Conservation (phyloP, 495 filamentous ascomycete species). For the Penicillium subrubescens region DNA sequence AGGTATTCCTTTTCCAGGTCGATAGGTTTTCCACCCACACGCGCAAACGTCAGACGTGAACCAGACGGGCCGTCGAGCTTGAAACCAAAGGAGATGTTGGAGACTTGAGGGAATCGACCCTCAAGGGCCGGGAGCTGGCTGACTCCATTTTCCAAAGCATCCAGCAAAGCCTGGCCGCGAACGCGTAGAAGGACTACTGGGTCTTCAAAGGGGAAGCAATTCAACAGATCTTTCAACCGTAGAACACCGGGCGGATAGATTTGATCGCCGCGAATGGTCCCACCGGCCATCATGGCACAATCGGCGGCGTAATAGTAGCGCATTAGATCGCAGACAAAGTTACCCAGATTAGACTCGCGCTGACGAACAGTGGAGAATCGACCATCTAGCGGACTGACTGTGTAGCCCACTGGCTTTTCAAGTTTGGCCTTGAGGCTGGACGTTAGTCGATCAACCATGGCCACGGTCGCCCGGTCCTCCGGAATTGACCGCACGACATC, state of each 20-base stretch:
- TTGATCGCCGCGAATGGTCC: constrained; percentile 89
- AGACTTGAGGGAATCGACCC: constrained; percentile 74
- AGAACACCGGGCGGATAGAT: constrained; percentile 81
- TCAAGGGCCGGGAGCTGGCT: constrained; percentile 80
- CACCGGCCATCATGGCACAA: constrained; percentile 80
- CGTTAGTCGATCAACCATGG: constrained; percentile 68
- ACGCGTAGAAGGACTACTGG: constrained; percentile 78
- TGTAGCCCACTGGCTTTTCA: constrained; percentile 82
- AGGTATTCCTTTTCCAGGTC: constrained; percentile 63
- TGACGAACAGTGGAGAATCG: constrained; percentile 80
- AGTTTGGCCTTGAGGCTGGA: constrained; percentile 70
- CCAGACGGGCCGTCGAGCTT: constrained; percentile 60
- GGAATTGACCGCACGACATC: constrained; percentile 70
- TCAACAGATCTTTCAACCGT: constrained; percentile 71
- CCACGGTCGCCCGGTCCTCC: constrained; percentile 55
- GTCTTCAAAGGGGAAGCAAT: constrained; percentile 91
- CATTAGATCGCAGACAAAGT: constrained; percentile 91
- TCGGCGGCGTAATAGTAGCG: constrained; percentile 77
- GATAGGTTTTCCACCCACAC: constrained; percentile 59
- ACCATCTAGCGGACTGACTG: constrained; percentile 75
- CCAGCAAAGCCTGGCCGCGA: constrained; percentile 64
- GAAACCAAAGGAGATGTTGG: constrained; percentile 73
- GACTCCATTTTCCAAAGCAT: constrained; percentile 81
- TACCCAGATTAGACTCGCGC: constrained; percentile 80
- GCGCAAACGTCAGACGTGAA: constrained; percentile 62